Conservation (phyloP, 1,284 basidiomycete genomes). For the Thelephora terrestris region DNA sequence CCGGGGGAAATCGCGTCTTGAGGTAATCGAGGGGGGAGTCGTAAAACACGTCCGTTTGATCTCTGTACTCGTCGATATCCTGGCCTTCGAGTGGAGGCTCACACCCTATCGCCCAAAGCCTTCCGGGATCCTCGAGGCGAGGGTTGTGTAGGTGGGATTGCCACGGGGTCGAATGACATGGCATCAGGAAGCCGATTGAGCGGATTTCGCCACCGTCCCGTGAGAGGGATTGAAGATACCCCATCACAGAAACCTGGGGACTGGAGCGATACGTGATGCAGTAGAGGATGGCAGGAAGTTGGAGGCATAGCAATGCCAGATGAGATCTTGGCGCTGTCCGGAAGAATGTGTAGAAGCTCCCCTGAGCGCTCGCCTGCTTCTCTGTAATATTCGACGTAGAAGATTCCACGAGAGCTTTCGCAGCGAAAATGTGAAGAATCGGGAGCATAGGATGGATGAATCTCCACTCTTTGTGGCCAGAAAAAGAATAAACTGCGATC, state of each 20-base stretch:
- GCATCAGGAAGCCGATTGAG: conserved; percentile 83
- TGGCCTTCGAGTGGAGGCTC: conserved; percentile 71
- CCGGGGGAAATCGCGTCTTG: conserved; percentile 47
- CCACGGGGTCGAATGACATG: conserved; percentile 97
- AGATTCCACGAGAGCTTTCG: conserved; percentile 54
- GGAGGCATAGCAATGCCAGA: conserved; percentile 37
- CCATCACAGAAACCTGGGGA: conserved; percentile 69
- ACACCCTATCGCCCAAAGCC: conserved; percentile 80
- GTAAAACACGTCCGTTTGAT: conserved; percentile 85
- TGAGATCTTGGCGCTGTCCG: conserved; percentile 19
- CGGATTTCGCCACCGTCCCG: conserved; percentile 28
- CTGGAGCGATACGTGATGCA: conserved; percentile 64
- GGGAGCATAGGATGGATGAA: conserved; percentile 92
- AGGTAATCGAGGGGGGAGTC: conserved; percentile 63
- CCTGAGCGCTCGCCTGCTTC: conserved; percentile 5
- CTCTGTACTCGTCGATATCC: conserved; percentile 48
- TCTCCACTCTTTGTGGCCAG: conserved; percentile 93
- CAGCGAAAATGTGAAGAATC: conserved; percentile 72
- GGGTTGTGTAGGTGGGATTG: conserved; percentile 79
- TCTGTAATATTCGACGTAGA: conserved; percentile 9
- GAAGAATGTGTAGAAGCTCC: background rate
- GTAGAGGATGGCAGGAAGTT: conserved; percentile 56
- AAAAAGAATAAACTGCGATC: conserved; percentile 63
- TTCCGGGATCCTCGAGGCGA: conserved; percentile 39
- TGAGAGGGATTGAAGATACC: conserved; percentile 47